A percentile compares a stretch with the other conserved stretches of the same genome.
These are phyloP conservation scores for Pinus tabuliformis DNA, from an alignment of 75 land plant genomes.

Conservation along the genomic window DNA sequence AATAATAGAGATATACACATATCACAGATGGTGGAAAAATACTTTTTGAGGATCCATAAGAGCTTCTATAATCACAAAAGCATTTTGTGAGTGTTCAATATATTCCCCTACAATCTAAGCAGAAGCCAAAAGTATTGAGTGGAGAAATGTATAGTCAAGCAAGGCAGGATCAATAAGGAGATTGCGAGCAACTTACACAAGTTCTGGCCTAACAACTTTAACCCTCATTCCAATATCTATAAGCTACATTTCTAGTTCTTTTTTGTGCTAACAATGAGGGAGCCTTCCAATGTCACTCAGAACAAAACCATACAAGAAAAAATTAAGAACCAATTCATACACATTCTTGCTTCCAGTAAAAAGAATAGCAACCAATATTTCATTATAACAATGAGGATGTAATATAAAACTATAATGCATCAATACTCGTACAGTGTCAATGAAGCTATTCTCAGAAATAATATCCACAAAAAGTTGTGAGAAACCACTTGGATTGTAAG, in stretches of 20 bases:
- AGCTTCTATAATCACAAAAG: conserved; percentile 72
- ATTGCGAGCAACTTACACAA: conserved; percentile 61
- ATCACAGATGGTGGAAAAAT: conserved; percentile 59
- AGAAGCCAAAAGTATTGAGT: conserved; percentile 67
- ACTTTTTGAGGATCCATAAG: conserved; percentile 75
- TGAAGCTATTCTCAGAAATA: conserved; percentile 26
- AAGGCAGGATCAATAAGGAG: conserved; percentile 78
- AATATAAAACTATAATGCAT: conserved; percentile 56
- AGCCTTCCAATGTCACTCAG: conserved; percentile 74
- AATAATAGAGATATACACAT: conserved; percentile 77
- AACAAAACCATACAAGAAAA: conserved; percentile 84
- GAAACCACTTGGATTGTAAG: too few species aligned
- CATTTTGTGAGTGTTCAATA: conserved; percentile 58
- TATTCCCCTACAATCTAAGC: conserved; percentile 91
- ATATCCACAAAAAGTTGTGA: too few species aligned
- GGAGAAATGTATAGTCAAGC: conserved; percentile 23
- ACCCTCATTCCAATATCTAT: conserved; percentile 89
- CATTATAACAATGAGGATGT: conserved; percentile 71
- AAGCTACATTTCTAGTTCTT: conserved; percentile 79
- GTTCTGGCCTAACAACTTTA: conserved; percentile 60
- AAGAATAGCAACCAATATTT: conserved; percentile 66
- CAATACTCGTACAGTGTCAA: conserved; percentile 59
- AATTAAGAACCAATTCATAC: conserved; percentile 76
- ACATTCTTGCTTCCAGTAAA: conserved; percentile 55
- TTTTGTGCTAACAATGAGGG: conserved; percentile 65